Conservation (phyloP, 148 eudicot genomes). For the Chenopodium quinoa region DNA sequence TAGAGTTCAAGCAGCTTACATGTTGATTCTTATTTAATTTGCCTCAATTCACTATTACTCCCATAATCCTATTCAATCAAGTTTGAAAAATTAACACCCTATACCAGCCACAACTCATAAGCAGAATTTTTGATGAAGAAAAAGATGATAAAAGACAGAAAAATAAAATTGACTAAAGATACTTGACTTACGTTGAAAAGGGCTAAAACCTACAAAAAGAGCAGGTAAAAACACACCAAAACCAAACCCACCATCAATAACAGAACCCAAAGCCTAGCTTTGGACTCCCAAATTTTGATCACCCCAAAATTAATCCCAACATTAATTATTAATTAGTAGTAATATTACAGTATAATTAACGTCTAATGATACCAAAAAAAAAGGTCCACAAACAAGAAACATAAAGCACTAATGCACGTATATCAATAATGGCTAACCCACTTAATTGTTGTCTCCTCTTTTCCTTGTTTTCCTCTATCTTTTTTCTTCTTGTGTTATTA, state of each 20-base stretch:
- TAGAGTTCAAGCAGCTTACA: no score
- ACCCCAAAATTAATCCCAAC: background rate
- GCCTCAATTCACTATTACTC: background rate
- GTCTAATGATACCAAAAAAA: background rate
- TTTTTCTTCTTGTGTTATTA: background rate
- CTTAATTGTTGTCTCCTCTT: conserved; percentile 6
- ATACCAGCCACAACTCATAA: background rate
- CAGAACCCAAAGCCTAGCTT: conserved; percentile 20
- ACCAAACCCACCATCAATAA: conserved; percentile 35
- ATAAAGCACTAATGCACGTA: conserved; percentile 25
- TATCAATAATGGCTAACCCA: conserved; percentile 20
- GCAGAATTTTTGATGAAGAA: background rate
- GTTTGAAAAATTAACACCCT: background rate
- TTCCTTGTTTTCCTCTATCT: conserved; percentile 15
- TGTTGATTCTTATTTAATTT: no score
- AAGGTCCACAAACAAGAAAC: conserved; percentile 14
- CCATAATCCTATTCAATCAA: no score
- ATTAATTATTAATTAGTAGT: background rate
- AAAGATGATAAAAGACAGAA: no score
- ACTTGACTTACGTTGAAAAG: conserved; percentile 19
- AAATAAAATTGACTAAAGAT: background rate
- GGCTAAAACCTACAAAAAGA: conserved; percentile 4
- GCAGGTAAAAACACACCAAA: conserved; percentile 37
- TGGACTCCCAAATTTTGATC: background rate
- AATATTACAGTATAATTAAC: background rate